Evolutionary conservation across 495 filamentous ascomycete species (phyloP).

Genomic region (Aspergillus saccharolyticus): DNA sequence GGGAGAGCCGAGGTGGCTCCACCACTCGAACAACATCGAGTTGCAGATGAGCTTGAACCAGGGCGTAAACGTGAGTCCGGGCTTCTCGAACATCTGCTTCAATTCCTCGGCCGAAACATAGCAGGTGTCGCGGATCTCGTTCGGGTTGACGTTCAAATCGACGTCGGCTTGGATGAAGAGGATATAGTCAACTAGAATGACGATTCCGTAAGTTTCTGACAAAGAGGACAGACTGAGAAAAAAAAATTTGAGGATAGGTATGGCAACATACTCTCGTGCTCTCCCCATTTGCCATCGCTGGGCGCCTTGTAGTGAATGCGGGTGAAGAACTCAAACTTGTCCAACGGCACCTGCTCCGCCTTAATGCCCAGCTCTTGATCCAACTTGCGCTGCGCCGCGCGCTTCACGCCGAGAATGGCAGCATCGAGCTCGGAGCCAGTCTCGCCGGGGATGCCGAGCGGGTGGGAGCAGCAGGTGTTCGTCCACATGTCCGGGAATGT

Average conservation of each 20-base stretch:
- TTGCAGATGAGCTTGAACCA: conserved; percentile 99
- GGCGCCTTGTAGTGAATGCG: conserved; percentile 97
- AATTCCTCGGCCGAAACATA: conserved; percentile 82
- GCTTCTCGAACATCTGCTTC: conserved; percentile 78
- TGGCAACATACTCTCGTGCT: conserved; percentile 93
- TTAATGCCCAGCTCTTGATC: conserved; percentile 94
- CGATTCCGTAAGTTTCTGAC: conserved; percentile 1
- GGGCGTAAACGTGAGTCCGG: conserved; percentile 79
- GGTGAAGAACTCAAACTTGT: conserved; percentile 90
- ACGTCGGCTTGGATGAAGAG: conserved; percentile 96
- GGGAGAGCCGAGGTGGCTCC: conserved; percentile 75
- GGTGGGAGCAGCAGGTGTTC: conserved; percentile 99
- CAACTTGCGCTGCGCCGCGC: conserved; percentile 87
- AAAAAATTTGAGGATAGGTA: no score
- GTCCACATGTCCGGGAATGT: conserved; percentile 99
- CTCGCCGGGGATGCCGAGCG: conserved; percentile 84
- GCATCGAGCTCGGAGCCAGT: conserved; percentile 78
- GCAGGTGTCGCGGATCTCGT: conserved; percentile 78
- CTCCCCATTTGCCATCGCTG: conserved; percentile 96
- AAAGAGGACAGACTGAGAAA: no score
- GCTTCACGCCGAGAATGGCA: conserved; percentile 77
- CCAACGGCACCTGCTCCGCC: conserved; percentile 80
- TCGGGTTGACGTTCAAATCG: conserved; percentile 70
- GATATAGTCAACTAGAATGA: conserved; percentile 84
- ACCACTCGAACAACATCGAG: conserved; percentile 98